phyloP scores from a whole-genome alignment of 129 eudicot species.

The Flaveria bidentis region DNA sequence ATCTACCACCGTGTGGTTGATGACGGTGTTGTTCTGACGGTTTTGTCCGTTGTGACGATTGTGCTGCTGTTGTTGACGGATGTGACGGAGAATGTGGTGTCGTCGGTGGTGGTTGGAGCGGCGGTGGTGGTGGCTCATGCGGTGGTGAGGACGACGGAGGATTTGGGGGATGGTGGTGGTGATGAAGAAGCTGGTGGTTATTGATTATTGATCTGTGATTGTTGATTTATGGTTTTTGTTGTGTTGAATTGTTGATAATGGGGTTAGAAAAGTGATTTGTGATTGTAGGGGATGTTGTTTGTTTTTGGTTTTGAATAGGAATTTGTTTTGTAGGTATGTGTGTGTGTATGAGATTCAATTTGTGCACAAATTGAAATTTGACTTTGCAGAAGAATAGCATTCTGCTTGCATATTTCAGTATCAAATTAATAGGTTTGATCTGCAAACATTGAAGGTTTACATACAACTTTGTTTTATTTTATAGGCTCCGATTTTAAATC shows the following conservation, averaged over 20 bases:
- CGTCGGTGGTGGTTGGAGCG: conserved; percentile 45
- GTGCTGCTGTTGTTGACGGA: conserved; percentile 50
- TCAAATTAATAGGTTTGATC: too few species aligned
- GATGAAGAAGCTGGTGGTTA: conserved; percentile 33
- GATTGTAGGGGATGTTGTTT: conserved; percentile 13
- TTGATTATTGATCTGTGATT: conserved; percentile 3
- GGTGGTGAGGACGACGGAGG: conserved; percentile 61
- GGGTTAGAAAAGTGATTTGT: conserved; percentile 15
- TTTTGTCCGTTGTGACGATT: conserved; percentile 46
- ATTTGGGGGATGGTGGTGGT: conserved; percentile 57
- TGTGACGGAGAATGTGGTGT: conserved; percentile 44
- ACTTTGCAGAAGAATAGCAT: too few species aligned
- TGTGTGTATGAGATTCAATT: conserved; percentile 19
- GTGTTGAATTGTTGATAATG: not conserved
- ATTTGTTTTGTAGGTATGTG: conserved; percentile 12
- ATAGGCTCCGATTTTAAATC: too few species aligned
- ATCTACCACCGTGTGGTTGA: conserved; percentile 37
- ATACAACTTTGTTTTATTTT: too few species aligned
- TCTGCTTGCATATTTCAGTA: too few species aligned
- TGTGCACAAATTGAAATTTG: not conserved
- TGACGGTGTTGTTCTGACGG: conserved; percentile 48
- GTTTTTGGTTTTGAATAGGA: not conserved
- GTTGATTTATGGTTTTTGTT: conserved; percentile 1
- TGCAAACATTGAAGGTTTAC: too few species aligned
- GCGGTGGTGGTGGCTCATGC: conserved; percentile 55